phyloP scores from a whole-genome alignment of 805 yeast species.

The Sugiyamaella qingdaonensis region DNA sequence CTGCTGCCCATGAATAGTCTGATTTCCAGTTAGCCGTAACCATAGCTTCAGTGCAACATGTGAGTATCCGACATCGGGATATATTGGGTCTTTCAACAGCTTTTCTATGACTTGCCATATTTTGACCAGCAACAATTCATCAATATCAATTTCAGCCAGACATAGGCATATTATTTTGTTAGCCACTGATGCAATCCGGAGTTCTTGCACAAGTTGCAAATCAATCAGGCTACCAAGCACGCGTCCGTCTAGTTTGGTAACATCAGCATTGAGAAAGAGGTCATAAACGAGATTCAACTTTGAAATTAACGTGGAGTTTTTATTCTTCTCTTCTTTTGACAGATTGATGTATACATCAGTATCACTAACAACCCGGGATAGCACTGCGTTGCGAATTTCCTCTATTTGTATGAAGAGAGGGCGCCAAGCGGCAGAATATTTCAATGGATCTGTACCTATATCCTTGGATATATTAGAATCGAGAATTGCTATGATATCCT shows the following conservation, averaged over 20 bases:
- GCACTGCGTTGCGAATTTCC: not conserved
- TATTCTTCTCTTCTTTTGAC: not conserved
- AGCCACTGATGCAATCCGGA: not conserved
- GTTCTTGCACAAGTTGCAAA: not conserved
- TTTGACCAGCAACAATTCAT: no score
- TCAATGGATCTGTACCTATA: no score
- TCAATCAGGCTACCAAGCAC: not conserved
- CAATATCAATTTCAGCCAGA: not conserved
- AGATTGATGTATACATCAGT: not conserved
- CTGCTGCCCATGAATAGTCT: not conserved
- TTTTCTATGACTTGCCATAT: not conserved
- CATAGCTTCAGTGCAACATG: constrained; percentile 20
- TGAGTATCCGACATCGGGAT: constrained; percentile 4
- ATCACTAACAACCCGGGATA: not conserved
- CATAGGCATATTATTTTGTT: not conserved
- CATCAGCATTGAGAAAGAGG: not conserved
- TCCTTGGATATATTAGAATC: no score
- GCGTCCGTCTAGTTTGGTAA: not conserved
- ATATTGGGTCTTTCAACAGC: not conserved
- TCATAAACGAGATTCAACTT: not conserved
- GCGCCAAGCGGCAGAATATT: no score
- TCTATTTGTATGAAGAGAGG: not conserved
- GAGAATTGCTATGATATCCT: no score
- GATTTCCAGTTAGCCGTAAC: constrained; percentile 18
- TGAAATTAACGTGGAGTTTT: not conserved